Evolutionary conservation across 2,329 filamentous ascomycete genomes (phyloP).

Genomic region (Drechslerella coelobrocha): DNA sequence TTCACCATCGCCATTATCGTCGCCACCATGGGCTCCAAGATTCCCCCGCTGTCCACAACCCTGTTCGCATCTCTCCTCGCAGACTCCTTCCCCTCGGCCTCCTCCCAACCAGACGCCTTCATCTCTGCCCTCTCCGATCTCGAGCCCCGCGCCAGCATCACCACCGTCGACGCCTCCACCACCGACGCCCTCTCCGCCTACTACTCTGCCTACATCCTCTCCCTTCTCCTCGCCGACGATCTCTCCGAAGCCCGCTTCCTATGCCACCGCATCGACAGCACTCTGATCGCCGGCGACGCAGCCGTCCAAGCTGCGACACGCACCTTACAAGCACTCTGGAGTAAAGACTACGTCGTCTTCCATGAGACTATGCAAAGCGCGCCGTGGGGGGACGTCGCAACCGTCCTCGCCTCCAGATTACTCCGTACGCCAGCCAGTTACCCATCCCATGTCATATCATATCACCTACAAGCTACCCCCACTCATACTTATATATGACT

Average conservation of each 20-base stretch:
- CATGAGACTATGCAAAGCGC: constrained; percentile 52
- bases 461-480: background rate
- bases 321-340: constrained; percentile 53
- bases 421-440: constrained; percentile 16
- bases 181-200: constrained; percentile 53
- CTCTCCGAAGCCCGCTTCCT: constrained; percentile 54
- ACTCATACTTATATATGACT: too few relatives aligned
- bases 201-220: constrained; percentile 53
- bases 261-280: constrained; percentile 52
- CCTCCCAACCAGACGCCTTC: constrained; percentile 14
- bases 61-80: constrained; percentile 30
- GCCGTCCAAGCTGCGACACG: constrained; percentile 51
- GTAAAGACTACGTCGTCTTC: constrained; percentile 52
- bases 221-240: constrained; percentile 53
- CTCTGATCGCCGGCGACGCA: constrained; percentile 51
- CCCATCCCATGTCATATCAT: background rate
- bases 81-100: constrained; percentile 14
- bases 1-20: background rate
- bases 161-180: constrained; percentile 39
- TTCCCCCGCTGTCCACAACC: constrained; percentile 22
- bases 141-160: constrained; percentile 45
- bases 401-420: constrained; percentile 49
- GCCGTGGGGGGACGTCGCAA: constrained; percentile 51
- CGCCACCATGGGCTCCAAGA: constrained; percentile 40
- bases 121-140: constrained; percentile 23